Conservation (phyloP, 2,329 filamentous ascomycete genomes). For the Monilinia aucupariae region DNA sequence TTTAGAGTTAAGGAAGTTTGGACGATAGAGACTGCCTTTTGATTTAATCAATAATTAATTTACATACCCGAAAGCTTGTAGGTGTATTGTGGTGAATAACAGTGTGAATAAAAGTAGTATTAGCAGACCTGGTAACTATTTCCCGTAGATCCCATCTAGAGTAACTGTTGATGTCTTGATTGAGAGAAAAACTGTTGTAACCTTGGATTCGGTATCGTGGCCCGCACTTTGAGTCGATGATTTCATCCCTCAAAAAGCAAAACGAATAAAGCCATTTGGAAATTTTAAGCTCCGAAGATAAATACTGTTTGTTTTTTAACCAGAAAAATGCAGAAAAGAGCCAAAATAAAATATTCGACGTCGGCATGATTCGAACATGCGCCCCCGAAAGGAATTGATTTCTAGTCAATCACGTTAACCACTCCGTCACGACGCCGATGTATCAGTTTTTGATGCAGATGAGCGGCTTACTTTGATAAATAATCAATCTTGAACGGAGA, state of each 20-base stretch:
- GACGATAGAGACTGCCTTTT: constrained; percentile 31
- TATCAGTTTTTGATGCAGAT: fast-evolving
- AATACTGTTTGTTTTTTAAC: too few relatives aligned
- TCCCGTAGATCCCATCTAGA: background rate
- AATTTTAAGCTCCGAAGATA: too few relatives aligned
- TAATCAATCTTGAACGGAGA: fast-evolving
- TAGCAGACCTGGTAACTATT: background rate
- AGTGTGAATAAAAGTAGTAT: too few relatives aligned
- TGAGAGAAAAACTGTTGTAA: too few relatives aligned
- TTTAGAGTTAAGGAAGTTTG: constrained; percentile 44
- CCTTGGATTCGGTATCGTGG: too few relatives aligned
- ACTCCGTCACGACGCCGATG: background rate
- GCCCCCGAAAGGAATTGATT: constrained; percentile 7
- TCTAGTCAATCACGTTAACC: constrained; percentile 11
- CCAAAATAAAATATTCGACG: background rate
- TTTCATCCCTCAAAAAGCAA: too few relatives aligned
- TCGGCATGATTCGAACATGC: constrained; percentile 12
- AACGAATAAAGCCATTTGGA: too few relatives aligned
- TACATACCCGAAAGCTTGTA: background rate
- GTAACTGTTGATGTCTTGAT: too few relatives aligned
- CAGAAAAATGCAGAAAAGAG: background rate
- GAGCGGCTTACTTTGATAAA: fast-evolving
- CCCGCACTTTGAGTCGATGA: too few relatives aligned
- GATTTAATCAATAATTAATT: background rate
- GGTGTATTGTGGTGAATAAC: background rate